Evolutionary conservation across 352 stramenopile genomes (phyloP), one percentile per base, ranked within the genome.

Genomic region (Aphanomyces astaci): DNA sequence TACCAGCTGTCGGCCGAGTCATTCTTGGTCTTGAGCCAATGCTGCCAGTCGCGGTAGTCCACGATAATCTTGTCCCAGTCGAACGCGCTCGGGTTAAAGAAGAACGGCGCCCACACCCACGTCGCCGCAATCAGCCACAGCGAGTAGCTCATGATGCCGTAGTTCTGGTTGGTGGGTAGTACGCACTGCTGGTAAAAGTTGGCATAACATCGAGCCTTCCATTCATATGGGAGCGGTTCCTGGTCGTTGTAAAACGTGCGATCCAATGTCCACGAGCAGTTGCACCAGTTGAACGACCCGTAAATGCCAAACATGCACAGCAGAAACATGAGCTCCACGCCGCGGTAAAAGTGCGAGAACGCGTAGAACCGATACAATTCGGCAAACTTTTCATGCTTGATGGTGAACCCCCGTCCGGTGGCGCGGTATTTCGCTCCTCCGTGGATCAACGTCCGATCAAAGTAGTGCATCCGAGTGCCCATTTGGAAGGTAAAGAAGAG

Each of bases 131-230:
- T 97, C 43, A 99, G 89, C 53, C 57, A 71, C 73, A 99, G 74
- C 30, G 95, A 98, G 86, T 98, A 99, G 46, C 96, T 98, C 75
- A 98, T 92, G 51, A 98, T 95, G 70, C 95, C 90, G 76, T 99
- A 99, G 52, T 73, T 67, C 49, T 57, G 63, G 43, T 71, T 66
- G 22, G 64, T 72, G 4, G 66, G 66, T 4, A 72, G 66, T n/a
- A 72, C 66, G 31, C 66, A 72, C 46, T 60, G 46, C 45, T 72
- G 66, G 62, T 72, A 72, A 25, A 45, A 64, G 43, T 67, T 70
- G 46, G 66, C 40, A 31, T 72, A 72, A 57, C 66, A 72, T n/a
- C 66, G 66, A 25, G 33, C 31, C 11, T 68, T 27, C 66, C 66
- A 72, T 27, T 72, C 66, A 28, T 70, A 60, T 13, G 56, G 28